phyloP scores from a whole-genome alignment of 164 flowering plant genomes.

The Umbellularia californica region DNA sequence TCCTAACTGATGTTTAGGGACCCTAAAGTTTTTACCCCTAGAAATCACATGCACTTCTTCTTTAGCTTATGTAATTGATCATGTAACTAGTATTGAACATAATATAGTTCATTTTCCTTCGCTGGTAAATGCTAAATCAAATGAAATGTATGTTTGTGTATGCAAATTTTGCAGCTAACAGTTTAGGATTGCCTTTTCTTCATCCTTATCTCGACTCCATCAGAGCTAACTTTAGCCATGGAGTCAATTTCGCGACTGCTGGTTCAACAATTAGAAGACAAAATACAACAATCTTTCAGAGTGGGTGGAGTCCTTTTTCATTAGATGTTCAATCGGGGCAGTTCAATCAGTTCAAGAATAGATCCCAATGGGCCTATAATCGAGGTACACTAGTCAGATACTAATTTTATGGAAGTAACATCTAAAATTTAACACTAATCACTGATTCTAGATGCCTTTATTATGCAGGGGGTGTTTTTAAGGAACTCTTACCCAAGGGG shows the following conservation, averaged over 20 bases:
- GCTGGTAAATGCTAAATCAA: no score
- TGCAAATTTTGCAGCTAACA: slow-evolving; percentile 31
- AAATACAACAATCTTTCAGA: slow-evolving; percentile 33
- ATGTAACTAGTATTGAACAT: no score
- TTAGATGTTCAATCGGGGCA: slow-evolving; percentile 41
- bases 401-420: neutral
- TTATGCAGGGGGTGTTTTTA: slow-evolving; percentile 30
- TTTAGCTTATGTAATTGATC: no score
- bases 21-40: no score
- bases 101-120: no score
- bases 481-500: slow-evolving; percentile 20
- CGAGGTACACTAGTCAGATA: slow-evolving; percentile 1
- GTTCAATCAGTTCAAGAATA: slow-evolving; percentile 33
- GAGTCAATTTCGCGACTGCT: slow-evolving; percentile 48
- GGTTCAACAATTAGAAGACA: slow-evolving; percentile 45
- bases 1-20: no score
- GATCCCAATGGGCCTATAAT: slow-evolving; percentile 15
- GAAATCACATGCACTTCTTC: no score
- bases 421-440: neutral
- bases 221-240: slow-evolving; percentile 58
- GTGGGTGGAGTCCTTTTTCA: slow-evolving; percentile 55
- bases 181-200: slow-evolving; percentile 39
- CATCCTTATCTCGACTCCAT: slow-evolving; percentile 47
- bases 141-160: neutral
- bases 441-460: neutral